These are phyloP conservation scores for Aspergillus bombycis DNA, from an alignment of 2,329 filamentous ascomycete species.

Conservation along the genomic window DNA sequence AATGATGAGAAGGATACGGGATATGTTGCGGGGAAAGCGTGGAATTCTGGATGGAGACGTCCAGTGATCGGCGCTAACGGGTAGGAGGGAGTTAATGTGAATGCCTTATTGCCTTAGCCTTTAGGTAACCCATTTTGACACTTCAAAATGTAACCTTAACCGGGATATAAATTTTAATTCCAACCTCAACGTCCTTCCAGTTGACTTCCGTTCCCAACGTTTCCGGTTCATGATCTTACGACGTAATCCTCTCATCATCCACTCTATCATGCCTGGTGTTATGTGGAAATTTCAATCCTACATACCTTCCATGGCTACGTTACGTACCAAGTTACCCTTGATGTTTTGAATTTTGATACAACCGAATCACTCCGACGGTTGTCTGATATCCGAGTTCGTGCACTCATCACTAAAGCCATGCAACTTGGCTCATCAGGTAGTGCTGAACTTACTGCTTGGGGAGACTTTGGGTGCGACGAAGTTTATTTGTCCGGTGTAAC, in stretches of 20 bases:
- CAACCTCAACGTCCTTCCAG: neutral
- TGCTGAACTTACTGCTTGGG: too few species aligned
- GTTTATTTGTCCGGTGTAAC: neutral
- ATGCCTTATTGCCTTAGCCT: neutral
- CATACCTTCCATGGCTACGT: too few species aligned
- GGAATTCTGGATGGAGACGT: neutral
- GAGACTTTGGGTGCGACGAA: neutral
- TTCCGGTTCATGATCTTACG: neutral
- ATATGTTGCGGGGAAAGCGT: neutral
- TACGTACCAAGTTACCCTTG: too few species aligned
- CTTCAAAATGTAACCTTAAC: neutral
- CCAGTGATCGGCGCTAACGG: neutral
- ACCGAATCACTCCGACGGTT: too few species aligned
- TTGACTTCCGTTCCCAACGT: neutral
- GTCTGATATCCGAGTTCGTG: too few species aligned
- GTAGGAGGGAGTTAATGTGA: too few species aligned
- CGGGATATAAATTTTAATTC: neutral
- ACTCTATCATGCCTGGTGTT: neutral
- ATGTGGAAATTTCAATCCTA: too few species aligned
- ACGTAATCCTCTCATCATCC: conserved; percentile 12
- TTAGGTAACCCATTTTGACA: neutral
- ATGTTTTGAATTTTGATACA: too few species aligned
- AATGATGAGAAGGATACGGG: neutral
- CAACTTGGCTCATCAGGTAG: too few species aligned
- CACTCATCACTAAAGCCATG: too few species aligned